These are phyloP conservation scores for Brachypodium distachyon DNA, from an alignment of 202 grass and related monocot species.

Conservation along the genomic window DNA sequence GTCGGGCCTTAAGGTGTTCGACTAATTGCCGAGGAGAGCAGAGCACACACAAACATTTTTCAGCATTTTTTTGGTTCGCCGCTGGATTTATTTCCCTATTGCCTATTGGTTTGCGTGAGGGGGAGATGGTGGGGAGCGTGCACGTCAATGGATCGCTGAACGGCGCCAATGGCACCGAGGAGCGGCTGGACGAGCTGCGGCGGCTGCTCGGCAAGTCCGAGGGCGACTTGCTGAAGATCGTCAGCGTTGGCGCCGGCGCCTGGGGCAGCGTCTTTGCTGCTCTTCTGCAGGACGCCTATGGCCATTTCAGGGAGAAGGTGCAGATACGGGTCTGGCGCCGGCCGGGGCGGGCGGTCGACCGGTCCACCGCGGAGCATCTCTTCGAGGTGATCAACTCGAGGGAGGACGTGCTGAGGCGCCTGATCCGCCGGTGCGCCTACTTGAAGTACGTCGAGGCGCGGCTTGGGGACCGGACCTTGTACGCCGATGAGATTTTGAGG, in stretches of 20 bases:
- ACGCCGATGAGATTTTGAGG: conserved; percentile 84
- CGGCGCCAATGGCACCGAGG: conserved; percentile 42
- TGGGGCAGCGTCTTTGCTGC: conserved; percentile 97
- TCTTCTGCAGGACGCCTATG: conserved; percentile 86
- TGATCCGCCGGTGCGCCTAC: conserved; percentile 82
- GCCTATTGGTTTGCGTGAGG: too few species aligned
- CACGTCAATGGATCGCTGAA: conserved; percentile 55
- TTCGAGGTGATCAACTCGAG: conserved; percentile 98
- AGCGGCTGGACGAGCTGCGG: conserved; percentile 75
- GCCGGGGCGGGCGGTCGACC: conserved; percentile 56
- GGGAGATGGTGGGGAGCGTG: conserved; percentile 45
- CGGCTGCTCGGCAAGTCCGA: conserved; percentile 71
- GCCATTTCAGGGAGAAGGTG: conserved; percentile 81
- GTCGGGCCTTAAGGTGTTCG: conserved; percentile 4
- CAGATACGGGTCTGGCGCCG: conserved; percentile 93
- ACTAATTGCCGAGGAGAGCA: conserved; percentile 1
- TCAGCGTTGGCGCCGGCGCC: conserved; percentile 81
- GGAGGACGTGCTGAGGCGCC: conserved; percentile 81
- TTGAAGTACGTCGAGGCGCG: conserved; percentile 93
- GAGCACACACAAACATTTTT: background rate
- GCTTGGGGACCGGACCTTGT: conserved; percentile 73
- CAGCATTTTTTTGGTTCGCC: background rate
- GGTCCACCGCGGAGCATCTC: conserved; percentile 64
- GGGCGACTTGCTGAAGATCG: conserved; percentile 90
- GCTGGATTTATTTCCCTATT: background rate